phyloP scores from a whole-genome alignment of 2,329 filamentous ascomycete species.

The Verticillium zaregamsianum region DNA sequence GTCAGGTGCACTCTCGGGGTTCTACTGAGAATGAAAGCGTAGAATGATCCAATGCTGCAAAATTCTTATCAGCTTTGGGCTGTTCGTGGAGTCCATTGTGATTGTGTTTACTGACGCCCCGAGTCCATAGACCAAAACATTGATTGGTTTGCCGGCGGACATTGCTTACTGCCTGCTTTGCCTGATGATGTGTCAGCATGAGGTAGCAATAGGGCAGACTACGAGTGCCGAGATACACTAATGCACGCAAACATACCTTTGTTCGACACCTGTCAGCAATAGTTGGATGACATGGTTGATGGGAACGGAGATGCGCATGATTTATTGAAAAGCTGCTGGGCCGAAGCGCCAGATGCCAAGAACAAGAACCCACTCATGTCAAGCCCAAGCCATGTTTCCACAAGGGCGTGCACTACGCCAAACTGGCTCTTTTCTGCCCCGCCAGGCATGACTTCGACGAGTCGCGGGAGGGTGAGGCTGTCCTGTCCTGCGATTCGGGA shows the following conservation, averaged over 20 bases:
- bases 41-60: slow-evolving; percentile 51
- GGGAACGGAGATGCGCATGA: too few relatives aligned
- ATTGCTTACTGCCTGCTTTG: not conserved
- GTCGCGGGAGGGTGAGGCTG: too few relatives aligned
- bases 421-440: not conserved
- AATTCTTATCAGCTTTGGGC: not conserved
- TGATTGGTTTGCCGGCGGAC: slow-evolving; percentile 14
- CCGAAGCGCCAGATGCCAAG: too few relatives aligned
- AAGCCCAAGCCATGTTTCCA: not conserved
- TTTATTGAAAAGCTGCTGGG: too few relatives aligned
- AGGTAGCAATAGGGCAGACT: too few relatives aligned
- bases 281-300: too few relatives aligned
- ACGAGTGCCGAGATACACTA: too few relatives aligned
- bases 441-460: not conserved
- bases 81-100: not conserved
- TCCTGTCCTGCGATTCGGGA: too few relatives aligned
- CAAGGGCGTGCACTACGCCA: not conserved
- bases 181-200: too few relatives aligned
- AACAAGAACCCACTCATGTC: not conserved
- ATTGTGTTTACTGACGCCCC: slow-evolving; percentile 39
- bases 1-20: slow-evolving; percentile 44
- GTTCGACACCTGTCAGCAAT: too few relatives aligned
- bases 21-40: slow-evolving; percentile 47
- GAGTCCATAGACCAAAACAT: slow-evolving; percentile 46
- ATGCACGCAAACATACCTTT: too few relatives aligned